Evolutionary conservation across 352 stramenopile genomes (phyloP).

Genomic region (Phytophthora syringae): DNA sequence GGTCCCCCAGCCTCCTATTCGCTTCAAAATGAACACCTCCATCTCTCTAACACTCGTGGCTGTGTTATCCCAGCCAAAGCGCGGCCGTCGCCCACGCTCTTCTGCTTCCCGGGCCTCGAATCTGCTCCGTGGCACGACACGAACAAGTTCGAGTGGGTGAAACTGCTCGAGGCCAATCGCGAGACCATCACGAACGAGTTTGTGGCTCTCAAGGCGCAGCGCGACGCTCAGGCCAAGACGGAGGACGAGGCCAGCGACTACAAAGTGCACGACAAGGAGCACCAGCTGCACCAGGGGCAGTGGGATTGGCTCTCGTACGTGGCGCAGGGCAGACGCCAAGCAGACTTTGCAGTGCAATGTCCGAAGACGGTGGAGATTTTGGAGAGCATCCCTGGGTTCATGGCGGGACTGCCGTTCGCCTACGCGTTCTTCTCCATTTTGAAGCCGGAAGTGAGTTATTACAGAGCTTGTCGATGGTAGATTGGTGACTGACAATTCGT

Average conservation of each 20-base stretch:
- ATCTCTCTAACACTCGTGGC: background rate
- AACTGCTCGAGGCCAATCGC: slow-evolving; percentile 62
- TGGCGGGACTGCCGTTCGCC: slow-evolving; percentile 92
- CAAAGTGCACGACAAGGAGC: slow-evolving; percentile 72
- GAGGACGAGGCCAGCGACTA: slow-evolving; percentile 51
- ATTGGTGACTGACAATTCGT: slow-evolving; percentile 9
- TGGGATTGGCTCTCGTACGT: slow-evolving; percentile 96
- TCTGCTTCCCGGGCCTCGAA: slow-evolving; percentile 79
- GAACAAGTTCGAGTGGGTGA: slow-evolving; percentile 60
- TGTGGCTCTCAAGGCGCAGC: slow-evolving; percentile 51
- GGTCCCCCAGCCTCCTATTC: slow-evolving; percentile 39
- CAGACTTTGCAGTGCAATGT: slow-evolving; percentile 68
- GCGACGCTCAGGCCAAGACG: slow-evolving; percentile 22
- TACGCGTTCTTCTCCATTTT: slow-evolving; percentile 97
- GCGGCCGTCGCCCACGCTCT: slow-evolving; percentile 79
- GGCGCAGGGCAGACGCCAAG: slow-evolving; percentile 69
- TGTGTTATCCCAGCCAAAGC: slow-evolving; percentile 54
- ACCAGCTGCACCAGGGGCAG: slow-evolving; percentile 78
- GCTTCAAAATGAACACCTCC: background rate
- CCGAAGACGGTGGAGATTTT: slow-evolving; percentile 74
- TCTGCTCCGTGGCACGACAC: slow-evolving; percentile 70
- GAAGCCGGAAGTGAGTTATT: slow-evolving; percentile 71
- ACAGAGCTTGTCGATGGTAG: background rate
- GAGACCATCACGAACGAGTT: slow-evolving; percentile 71
- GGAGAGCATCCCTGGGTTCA: slow-evolving; percentile 84